These are phyloP conservation scores for Zychaea mexicana DNA, from an alignment of 371 early-diverging fungal genomes.

Conservation along the genomic window DNA sequence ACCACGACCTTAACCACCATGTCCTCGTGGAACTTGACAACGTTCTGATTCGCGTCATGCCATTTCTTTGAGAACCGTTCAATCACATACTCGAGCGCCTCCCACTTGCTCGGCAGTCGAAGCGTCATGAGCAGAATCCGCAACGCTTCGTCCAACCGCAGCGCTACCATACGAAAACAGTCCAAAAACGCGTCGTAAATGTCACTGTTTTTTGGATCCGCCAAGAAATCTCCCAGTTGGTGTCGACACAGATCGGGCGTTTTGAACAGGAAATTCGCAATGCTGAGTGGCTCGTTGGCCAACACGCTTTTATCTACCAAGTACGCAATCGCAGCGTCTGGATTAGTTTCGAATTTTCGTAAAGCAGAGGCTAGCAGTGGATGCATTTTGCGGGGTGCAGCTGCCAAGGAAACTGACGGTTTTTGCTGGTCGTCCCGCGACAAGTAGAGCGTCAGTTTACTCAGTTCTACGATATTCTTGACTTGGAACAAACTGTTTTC, in stretches of 20 bases:
- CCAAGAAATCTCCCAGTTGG: slow-evolving; percentile 68
- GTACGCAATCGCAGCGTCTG: slow-evolving; percentile 68
- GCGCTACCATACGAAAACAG: slow-evolving; percentile 71
- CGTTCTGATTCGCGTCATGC: slow-evolving; percentile 64
- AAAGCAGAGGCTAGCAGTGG: slow-evolving; percentile 63
- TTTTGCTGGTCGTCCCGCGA: slow-evolving; percentile 50
- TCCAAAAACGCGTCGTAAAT: slow-evolving; percentile 78
- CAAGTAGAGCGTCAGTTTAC: slow-evolving; percentile 53
- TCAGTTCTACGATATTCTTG: slow-evolving; percentile 61
- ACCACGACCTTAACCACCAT: slow-evolving; percentile 79
- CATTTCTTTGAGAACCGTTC: slow-evolving; percentile 82
- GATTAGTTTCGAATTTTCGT: slow-evolving; percentile 72
- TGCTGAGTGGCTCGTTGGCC: slow-evolving; percentile 66
- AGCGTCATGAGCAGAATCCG: slow-evolving; percentile 76
- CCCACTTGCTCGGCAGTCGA: slow-evolving; percentile 75
- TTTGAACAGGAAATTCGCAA: slow-evolving; percentile 83
- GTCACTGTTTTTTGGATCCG: slow-evolving; percentile 53
- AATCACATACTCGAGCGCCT: slow-evolving; percentile 76
- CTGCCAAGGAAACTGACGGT: slow-evolving; percentile 16
- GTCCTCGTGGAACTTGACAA: slow-evolving; percentile 60
- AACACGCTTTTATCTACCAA: slow-evolving; percentile 74
- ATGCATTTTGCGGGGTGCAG: slow-evolving; percentile 53
- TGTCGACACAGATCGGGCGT: slow-evolving; percentile 79
- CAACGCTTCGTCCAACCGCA: slow-evolving; percentile 81
- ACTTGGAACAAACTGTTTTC: slow-evolving; percentile 63